Conservation (phyloP, 2,329 filamentous ascomycete genomes). For the Xylariaceae sp. region DNA sequence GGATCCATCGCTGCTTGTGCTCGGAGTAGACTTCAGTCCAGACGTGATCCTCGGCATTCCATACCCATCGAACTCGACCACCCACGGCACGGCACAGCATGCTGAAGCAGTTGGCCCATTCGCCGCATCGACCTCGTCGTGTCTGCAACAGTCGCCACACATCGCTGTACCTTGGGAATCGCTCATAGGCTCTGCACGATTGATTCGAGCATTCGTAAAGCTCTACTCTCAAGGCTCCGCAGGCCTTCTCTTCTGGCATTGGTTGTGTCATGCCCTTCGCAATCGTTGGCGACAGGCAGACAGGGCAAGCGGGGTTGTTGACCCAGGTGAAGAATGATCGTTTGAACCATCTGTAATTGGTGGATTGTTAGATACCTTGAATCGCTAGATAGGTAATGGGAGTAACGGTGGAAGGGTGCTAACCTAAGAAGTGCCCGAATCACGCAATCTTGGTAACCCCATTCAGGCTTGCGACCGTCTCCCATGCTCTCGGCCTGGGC, state of each 20-base stretch:
- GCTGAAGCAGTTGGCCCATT: constrained; percentile 98
- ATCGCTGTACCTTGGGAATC: constrained; percentile 92
- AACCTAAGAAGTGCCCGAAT: constrained; percentile 81
- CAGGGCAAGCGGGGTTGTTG: constrained; percentile 84
- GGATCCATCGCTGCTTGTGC: constrained; percentile 91
- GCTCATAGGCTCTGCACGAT: constrained; percentile 73
- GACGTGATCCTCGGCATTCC: constrained; percentile 95
- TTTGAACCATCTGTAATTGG: constrained; percentile 76
- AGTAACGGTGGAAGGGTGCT: constrained; percentile 22
- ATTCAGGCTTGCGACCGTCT: constrained; percentile 73
- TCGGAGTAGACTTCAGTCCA: constrained; percentile 98
- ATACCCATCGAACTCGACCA: constrained; percentile 90
- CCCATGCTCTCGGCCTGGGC: constrained; percentile 87
- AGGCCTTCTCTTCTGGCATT: constrained; percentile 82
- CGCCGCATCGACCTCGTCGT: constrained; percentile 78
- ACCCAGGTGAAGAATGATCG: constrained; percentile 93
- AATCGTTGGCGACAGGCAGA: constrained; percentile 78
- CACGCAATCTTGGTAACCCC: constrained; percentile 97
- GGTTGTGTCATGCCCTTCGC: constrained; percentile 79
- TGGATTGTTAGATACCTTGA: constrained; percentile 7
- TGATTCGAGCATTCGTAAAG: constrained; percentile 80
- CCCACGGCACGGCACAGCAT: constrained; percentile 96
- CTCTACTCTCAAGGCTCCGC: constrained; percentile 82
- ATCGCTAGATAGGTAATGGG: constrained; percentile 5
- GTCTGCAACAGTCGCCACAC: constrained; percentile 91